phyloP scores from a whole-genome alignment of 1,139 yeast genomes.

The Torulaspora pretoriensis region DNA sequence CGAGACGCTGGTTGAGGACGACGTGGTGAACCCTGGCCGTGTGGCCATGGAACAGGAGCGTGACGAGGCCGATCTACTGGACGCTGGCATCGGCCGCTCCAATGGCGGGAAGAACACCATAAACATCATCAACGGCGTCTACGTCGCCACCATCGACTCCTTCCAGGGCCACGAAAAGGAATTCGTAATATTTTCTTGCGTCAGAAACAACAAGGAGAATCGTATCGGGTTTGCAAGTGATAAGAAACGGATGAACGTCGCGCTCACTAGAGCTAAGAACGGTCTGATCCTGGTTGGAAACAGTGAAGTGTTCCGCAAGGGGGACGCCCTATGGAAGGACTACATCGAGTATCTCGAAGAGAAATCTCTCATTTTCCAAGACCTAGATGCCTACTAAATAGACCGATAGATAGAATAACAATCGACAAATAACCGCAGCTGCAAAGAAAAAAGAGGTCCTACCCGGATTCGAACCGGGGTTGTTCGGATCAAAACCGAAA shows the following conservation, averaged over 20 bases:
- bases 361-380: constrained; percentile 20
- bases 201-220: constrained; percentile 48
- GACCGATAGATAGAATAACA: background rate
- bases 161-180: constrained; percentile 65
- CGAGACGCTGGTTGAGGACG: constrained; percentile 45
- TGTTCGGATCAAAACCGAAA: constrained; percentile 71
- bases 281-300: constrained; percentile 58
- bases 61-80: constrained; percentile 52
- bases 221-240: constrained; percentile 58
- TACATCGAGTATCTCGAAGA: constrained; percentile 42
- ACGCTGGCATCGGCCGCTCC: constrained; percentile 24
- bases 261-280: constrained; percentile 58
- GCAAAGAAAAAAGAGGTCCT: constrained; percentile 57
- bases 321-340: constrained; percentile 52
- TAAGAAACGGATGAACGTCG: constrained; percentile 57
- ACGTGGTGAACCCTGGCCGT: constrained; percentile 52
- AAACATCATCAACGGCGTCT: constrained; percentile 60
- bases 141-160: constrained; percentile 65
- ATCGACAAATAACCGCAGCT: background rate
- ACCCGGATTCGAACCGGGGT: constrained; percentile 97
- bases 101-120: constrained; percentile 40
- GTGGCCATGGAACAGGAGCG: constrained; percentile 48
- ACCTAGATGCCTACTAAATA: constrained; percentile 21
- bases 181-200: constrained; percentile 57
- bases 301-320: constrained; percentile 44